Percentiles rank a stretch among this genome's conserved stretches.
phyloP scores from a whole-genome alignment of 768 basidiomycete species.

The Lactarius hengduanensis region DNA sequence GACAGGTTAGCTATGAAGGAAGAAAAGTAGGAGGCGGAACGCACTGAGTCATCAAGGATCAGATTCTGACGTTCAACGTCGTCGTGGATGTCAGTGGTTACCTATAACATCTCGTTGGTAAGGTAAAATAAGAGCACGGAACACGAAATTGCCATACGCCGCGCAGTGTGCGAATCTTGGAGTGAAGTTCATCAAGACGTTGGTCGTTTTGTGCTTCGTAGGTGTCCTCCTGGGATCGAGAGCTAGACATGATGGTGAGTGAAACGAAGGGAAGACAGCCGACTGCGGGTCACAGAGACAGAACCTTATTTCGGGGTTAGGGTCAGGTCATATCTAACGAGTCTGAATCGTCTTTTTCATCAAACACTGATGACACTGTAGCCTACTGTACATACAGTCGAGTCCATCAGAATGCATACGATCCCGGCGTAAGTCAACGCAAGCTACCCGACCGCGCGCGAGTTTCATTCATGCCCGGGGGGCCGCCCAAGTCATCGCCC shows the following conservation, averaged over 20 bases:
- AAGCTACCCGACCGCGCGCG: slow-evolving; percentile 10
- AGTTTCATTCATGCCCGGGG: not conserved
- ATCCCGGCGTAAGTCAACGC: slow-evolving; percentile 8
- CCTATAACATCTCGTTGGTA: slow-evolving; percentile 40
- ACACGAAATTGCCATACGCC: slow-evolving; percentile 50
- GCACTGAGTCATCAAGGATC: slow-evolving; percentile 72
- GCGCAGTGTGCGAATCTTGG: slow-evolving; percentile 77
- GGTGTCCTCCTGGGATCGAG: slow-evolving; percentile 53
- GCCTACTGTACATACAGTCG: slow-evolving; percentile 1
- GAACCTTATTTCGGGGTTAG: slow-evolving; percentile 17
- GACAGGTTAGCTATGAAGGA: not conserved
- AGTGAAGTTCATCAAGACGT: slow-evolving; percentile 77
- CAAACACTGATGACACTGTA: not conserved
- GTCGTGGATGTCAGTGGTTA: slow-evolving; percentile 85
- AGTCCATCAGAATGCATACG: not conserved
- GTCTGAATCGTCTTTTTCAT: not conserved
- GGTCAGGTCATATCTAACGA: slow-evolving; percentile 1
- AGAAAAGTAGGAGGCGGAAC: slow-evolving; percentile 30
- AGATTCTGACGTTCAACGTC: slow-evolving; percentile 83
- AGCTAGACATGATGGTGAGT: slow-evolving; percentile 25
- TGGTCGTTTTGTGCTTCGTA: slow-evolving; percentile 88
- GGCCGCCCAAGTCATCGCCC: slow-evolving; percentile 1
- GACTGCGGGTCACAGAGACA: not conserved
- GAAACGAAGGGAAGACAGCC: not conserved
- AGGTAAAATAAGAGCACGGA: not conserved